Base-by-base conservation (phyloP, 1,139 yeast genomes). In the Oligophagozyma castellii region DNA sequence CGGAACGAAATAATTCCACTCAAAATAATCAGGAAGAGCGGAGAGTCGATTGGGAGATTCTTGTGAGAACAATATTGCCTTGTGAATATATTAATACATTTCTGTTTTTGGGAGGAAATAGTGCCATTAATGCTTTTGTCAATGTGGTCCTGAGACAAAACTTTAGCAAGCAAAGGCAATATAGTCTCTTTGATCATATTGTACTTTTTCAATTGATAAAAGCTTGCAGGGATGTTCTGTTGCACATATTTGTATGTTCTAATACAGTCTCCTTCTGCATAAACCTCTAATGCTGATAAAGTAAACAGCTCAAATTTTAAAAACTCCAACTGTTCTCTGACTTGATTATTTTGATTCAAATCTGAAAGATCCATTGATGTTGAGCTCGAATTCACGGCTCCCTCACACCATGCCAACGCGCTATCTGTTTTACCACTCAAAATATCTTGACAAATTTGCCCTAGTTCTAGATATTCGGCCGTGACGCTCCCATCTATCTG, bases 1-100 rank as follows among this genome's bases (percentile, higher is more conserved):
- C 92, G 92, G 33, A 80, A 59, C 27, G 86, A 76, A 13, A 77
- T 60, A 28, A 70, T 67, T 2, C 93, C 89, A 1, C 92, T 74
- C 27, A 78, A 56, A 2, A 76, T 56, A 8, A 79, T 65, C 39
- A 75, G 65, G 49, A 71, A 74, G 19, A 81, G 51, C 0, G 92
- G 79, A 0, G 92, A 76, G 36, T 76, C 80, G 14, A 74, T 70
- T 1, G 81, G 67, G 20, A 79, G 58, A 4, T 73, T 72, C 43
- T 75, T 55, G 29, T 67, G 58, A 8, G 71, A 61, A 45, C 93
- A 79, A 43, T 66, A 81, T 38, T 74, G 81, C 5, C 73, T 65
- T 4, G 75, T 66, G 42, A 81, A 72, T 39, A 72, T 65, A 28
- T 63, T 30, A 3, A 43, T 35, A 32, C 53, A 48, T 16, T 38